A percentile compares a stretch with the other conserved stretches of the same genome.
phyloP scores from a whole-genome alignment of 23 red algal genomes.

The Gracilariopsis chorda region DNA sequence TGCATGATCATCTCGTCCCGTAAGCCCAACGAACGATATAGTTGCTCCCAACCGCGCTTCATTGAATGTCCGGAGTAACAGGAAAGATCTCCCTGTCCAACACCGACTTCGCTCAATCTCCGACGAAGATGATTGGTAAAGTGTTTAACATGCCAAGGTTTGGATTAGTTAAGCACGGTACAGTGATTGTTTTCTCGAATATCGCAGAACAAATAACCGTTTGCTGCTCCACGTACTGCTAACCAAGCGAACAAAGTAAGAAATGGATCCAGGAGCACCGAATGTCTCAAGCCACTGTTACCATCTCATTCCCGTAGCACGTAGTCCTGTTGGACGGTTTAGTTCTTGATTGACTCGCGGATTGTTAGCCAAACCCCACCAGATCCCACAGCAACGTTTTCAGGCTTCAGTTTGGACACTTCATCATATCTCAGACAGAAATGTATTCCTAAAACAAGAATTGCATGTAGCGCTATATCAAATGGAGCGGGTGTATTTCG shows the following conservation, averaged over 20 bases:
- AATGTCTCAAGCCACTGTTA: background rate
- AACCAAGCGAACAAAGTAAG: background rate
- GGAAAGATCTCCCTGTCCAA: background rate
- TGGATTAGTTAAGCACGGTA: background rate
- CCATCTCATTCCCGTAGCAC: background rate
- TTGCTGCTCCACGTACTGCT: background rate
- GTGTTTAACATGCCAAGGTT: background rate
- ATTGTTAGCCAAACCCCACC: background rate
- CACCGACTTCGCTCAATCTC: background rate
- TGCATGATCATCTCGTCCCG: slow-evolving; percentile 21
- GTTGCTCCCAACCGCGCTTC: slow-evolving; percentile 33
- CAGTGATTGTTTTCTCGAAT: background rate
- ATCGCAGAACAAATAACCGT: slow-evolving; percentile 7
- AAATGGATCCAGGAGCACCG: slow-evolving; percentile 37
- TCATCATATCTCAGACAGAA: background rate
- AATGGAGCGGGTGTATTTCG: background rate
- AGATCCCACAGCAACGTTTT: background rate
- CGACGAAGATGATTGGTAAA: background rate
- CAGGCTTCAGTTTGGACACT: background rate
- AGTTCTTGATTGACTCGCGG: slow-evolving; percentile 34
- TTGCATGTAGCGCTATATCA: slow-evolving; percentile 10
- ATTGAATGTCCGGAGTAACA: slow-evolving; percentile 32
- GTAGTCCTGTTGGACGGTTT: slow-evolving; percentile 4
- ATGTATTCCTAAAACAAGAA: slow-evolving; percentile 27
- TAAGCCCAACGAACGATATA: slow-evolving; percentile 17